Percentiles rank a stretch among this genome's conserved stretches.
These are phyloP conservation scores for Calonectria ilicicola DNA, from an alignment of 2,329 filamentous ascomycete species.

Conservation along the genomic window DNA sequence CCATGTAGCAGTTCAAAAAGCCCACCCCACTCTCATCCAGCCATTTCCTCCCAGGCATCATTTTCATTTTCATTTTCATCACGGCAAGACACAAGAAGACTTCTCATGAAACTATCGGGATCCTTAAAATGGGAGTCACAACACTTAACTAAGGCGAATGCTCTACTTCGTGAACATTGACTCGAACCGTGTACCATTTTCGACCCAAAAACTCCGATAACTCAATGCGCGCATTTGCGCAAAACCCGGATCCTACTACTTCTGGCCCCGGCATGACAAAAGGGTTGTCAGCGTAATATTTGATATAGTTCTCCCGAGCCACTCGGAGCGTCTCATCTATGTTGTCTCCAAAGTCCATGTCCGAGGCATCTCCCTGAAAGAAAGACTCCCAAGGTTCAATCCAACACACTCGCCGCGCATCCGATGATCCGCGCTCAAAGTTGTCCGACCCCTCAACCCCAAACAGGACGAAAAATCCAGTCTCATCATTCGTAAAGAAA, in stretches of 20 bases:
- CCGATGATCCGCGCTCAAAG: not conserved
- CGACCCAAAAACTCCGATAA: not conserved
- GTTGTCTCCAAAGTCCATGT: not conserved
- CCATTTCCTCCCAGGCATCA: too few relatives aligned
- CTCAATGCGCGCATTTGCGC: not conserved
- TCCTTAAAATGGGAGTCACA: too few relatives aligned
- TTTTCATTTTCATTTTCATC: too few relatives aligned
- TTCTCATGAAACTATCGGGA: too few relatives aligned
- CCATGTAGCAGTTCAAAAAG: too few relatives aligned
- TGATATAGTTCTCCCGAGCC: not conserved
- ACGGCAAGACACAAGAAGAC: too few relatives aligned
- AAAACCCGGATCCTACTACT: not conserved
- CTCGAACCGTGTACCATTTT: not conserved
- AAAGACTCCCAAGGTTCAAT: slow-evolving; percentile 1
- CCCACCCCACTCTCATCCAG: too few relatives aligned
- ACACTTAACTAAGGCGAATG: too few relatives aligned
- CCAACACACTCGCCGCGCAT: not conserved
- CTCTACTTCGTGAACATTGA: not conserved
- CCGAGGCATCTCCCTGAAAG: not conserved
- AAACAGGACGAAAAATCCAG: not conserved
- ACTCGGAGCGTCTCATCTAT: not conserved
- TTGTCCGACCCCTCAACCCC: not conserved
- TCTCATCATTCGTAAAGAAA: slow-evolving; percentile 6
- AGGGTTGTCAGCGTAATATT: not conserved
- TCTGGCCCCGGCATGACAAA: not conserved